Evolutionary conservation across 805 yeast species (phyloP).

Genomic region (Ogataea pilisensis): DNA sequence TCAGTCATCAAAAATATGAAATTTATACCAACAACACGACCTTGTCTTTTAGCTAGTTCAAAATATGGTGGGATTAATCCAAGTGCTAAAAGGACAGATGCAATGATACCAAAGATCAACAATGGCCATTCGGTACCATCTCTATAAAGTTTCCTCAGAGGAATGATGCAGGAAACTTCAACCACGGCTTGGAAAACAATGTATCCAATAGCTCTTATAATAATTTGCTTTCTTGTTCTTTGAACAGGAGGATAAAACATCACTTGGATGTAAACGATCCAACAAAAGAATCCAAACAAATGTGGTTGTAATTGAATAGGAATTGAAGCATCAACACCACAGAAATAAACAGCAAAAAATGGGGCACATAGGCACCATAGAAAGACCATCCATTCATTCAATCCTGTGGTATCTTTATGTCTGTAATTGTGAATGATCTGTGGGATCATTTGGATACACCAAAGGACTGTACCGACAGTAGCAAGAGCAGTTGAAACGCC

Average conservation of each 20-base stretch:
- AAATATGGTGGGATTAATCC: slow-evolving; percentile 56
- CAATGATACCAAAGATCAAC: slow-evolving; percentile 45
- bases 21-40: slow-evolving; percentile 53
- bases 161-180: slow-evolving; percentile 48
- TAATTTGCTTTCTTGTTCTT: slow-evolving; percentile 29
- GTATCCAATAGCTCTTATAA: slow-evolving; percentile 31
- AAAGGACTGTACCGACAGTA: slow-evolving; percentile 83
- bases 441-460: slow-evolving; percentile 91
- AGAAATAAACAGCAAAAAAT: slow-evolving; percentile 50
- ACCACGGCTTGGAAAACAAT: slow-evolving; percentile 34
- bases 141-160: slow-evolving; percentile 43
- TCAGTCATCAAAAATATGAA: slow-evolving; percentile 48
- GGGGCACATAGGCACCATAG: slow-evolving; percentile 69
- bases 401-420: slow-evolving; percentile 76
- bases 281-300: slow-evolving; percentile 47
- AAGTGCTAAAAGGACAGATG: slow-evolving; percentile 43
- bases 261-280: slow-evolving; percentile 44
- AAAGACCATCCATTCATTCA: slow-evolving; percentile 85
- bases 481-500: slow-evolving; percentile 70
- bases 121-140: slow-evolving; percentile 45
- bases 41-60: slow-evolving; percentile 47
- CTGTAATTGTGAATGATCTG: slow-evolving; percentile 64
- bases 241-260: slow-evolving; percentile 50
- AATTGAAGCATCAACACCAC: slow-evolving; percentile 43
- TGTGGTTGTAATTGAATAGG: slow-evolving; percentile 54